phyloP scores from a whole-genome alignment of 1,139 yeast species.

The Kodamaea suecica region DNA sequence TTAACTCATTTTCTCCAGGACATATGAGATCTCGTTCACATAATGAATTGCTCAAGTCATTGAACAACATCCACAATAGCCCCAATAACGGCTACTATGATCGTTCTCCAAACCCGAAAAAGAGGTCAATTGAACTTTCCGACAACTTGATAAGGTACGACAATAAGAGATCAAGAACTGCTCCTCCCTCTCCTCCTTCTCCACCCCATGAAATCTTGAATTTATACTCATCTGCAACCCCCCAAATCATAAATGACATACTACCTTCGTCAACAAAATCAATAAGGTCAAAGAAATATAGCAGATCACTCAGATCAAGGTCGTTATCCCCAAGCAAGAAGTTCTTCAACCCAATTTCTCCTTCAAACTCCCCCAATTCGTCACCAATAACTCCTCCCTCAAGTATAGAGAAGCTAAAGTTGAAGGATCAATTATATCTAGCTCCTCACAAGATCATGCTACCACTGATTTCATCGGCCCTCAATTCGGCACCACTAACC shows the following conservation, averaged over 20 bases:
- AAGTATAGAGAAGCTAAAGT: neutral
- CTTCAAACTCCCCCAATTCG: slow-evolving; percentile 29
- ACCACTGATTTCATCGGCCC: slow-evolving; percentile 45
- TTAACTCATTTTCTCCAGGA: slow-evolving; percentile 27
- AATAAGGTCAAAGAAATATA: too few relatives aligned
- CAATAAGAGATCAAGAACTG: slow-evolving; percentile 46
- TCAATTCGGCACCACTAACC: slow-evolving; percentile 23
- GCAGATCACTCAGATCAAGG: slow-evolving; percentile 24
- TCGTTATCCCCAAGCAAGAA: slow-evolving; percentile 35
- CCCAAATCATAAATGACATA: too few relatives aligned
- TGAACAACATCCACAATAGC: slow-evolving; percentile 5
- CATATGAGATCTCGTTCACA: slow-evolving; percentile 36
- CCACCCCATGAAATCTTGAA: slow-evolving; percentile 25
- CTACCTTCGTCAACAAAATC: too few relatives aligned
- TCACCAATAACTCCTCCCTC: slow-evolving; percentile 20
- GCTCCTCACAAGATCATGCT: slow-evolving; percentile 20
- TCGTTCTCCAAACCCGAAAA: slow-evolving; percentile 3
- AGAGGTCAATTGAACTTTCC: too few relatives aligned
- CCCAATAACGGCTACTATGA: too few relatives aligned
- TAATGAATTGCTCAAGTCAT: slow-evolving; percentile 22
- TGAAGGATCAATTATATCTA: neutral
- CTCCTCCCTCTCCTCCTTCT: slow-evolving; percentile 43
- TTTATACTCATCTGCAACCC: slow-evolving; percentile 2
- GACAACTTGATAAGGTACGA: slow-evolving; percentile 21
- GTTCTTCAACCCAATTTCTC: slow-evolving; percentile 29